Conservation (phyloP, 768 basidiomycete genomes). For the Rubroboletus pulcherrimus region DNA sequence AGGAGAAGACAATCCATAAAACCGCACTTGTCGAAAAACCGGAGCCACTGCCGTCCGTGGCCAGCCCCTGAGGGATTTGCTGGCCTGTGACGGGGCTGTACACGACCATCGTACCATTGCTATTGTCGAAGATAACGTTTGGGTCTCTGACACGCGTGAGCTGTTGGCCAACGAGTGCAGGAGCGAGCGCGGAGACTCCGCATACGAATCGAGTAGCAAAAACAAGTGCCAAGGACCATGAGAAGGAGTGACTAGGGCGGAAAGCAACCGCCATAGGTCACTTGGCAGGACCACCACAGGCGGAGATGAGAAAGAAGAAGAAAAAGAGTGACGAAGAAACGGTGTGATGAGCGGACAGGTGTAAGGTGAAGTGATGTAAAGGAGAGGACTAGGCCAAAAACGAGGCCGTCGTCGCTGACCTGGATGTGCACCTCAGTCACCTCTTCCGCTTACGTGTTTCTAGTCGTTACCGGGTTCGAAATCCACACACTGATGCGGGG, state of each 20-base stretch:
- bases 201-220: constrained; percentile 8
- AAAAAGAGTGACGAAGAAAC: constrained; percentile 10
- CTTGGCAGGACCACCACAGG: constrained; percentile 12
- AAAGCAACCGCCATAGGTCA: constrained; percentile 27
- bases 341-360: constrained; percentile 14
- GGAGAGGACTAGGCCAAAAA: not conserved
- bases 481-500: not conserved
- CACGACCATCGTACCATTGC: constrained; percentile 39
- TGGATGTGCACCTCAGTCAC: not conserved
- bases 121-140: constrained; percentile 24
- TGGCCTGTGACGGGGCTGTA: constrained; percentile 43
- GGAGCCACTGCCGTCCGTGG: constrained; percentile 56
- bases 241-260: constrained; percentile 18
- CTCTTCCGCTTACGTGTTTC: constrained; percentile 3
- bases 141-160: constrained; percentile 28
- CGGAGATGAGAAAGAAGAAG: constrained; percentile 4
- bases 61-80: constrained; percentile 49
- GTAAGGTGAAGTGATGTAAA: constrained; percentile 7
- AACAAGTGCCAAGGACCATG: constrained; percentile 12
- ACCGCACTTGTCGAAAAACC: constrained; percentile 46
- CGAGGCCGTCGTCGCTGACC: not conserved
- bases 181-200: constrained; percentile 7
- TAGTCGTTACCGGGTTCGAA: not conserved
- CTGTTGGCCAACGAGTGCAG: constrained; percentile 7
- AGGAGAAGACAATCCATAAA: constrained; percentile 55